Conservation (phyloP, 2,329 filamentous ascomycete genomes). For the Aspergillus terreus region DNA sequence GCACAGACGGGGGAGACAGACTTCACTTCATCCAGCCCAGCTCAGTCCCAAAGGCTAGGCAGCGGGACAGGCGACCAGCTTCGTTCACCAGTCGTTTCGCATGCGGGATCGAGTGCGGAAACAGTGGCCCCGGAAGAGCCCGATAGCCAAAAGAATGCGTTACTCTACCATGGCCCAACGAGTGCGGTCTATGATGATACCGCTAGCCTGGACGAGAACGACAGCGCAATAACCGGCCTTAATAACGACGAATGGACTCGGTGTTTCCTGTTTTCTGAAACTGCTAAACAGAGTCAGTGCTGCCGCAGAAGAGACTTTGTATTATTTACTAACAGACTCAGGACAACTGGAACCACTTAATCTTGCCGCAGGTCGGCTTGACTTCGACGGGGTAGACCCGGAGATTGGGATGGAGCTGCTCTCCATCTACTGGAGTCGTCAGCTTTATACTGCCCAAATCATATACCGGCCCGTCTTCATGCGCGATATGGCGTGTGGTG, state of each 20-base stretch:
- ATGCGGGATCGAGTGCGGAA: constrained; percentile 17
- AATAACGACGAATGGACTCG: neutral
- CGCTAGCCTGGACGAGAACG: neutral
- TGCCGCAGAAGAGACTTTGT: constrained; percentile 48
- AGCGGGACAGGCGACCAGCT: no score
- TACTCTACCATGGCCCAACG: neutral
- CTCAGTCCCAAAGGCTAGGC: no score
- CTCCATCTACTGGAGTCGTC: constrained; percentile 52
- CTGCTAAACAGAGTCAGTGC: constrained; percentile 31
- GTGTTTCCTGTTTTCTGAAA: no score
- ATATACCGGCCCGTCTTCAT: constrained; percentile 54
- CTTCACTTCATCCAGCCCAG: no score
- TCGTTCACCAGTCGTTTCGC: no score
- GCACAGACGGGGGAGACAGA: no score
- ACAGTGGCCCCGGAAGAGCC: constrained; percentile 14
- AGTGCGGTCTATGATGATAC: constrained; percentile 6
- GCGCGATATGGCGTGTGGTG: constrained; percentile 43
- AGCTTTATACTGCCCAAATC: constrained; percentile 48
- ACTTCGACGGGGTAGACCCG: constrained; percentile 55
- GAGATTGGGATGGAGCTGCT: constrained; percentile 52
- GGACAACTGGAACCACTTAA: constrained; percentile 50
- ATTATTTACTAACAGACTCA: constrained; percentile 36
- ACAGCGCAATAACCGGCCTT: no score
- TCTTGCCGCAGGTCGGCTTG: constrained; percentile 43
- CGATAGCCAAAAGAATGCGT: no score